A percentile compares a stretch with the other conserved stretches of the same genome.
Evolutionary conservation across 1,139 yeast genomes (phyloP).

Genomic region (Kluyveromyces sp.): DNA sequence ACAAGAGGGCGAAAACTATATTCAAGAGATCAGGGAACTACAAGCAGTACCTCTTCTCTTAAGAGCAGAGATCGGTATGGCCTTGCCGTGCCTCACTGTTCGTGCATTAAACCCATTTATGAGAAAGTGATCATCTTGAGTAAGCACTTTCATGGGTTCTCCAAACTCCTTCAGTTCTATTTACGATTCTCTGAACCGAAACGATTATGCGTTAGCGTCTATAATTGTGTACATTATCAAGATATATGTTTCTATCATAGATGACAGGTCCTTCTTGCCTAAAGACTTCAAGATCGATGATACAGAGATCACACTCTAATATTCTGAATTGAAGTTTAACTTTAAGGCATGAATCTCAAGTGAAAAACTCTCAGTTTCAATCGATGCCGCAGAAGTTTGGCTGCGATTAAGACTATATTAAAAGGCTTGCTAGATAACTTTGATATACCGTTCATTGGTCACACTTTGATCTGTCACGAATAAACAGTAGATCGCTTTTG

Average conservation of each 20-base stretch:
- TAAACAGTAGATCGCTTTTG: too few relatives aligned
- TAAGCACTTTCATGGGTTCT: background rate
- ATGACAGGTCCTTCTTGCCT: background rate
- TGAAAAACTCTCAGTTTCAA: too few relatives aligned
- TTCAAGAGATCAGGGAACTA: conserved; percentile 79
- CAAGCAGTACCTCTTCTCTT: conserved; percentile 76
- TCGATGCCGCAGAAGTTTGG: too few relatives aligned
- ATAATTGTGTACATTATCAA: conserved; percentile 2
- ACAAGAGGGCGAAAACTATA: conserved; percentile 50
- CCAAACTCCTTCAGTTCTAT: conserved; percentile 3
- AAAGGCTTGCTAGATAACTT: too few relatives aligned
- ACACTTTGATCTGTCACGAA: too few relatives aligned
- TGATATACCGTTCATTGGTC: too few relatives aligned
- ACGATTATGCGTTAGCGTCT: background rate
- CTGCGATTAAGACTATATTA: too few relatives aligned
- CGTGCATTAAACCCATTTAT: conserved; percentile 85
- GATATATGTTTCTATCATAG: background rate
- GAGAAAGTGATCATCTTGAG: conserved; percentile 11
- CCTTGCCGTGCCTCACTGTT: conserved; percentile 89
- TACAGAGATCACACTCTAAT: background rate
- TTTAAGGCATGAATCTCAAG: background rate
- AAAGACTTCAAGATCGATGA: too few relatives aligned
- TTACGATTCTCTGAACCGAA: background rate
- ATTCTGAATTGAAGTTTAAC: background rate
- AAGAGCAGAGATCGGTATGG: conserved; percentile 92